These are phyloP conservation scores for Diplocarpon mali DNA, from an alignment of 2,329 filamentous ascomycete species.

Conservation along the genomic window DNA sequence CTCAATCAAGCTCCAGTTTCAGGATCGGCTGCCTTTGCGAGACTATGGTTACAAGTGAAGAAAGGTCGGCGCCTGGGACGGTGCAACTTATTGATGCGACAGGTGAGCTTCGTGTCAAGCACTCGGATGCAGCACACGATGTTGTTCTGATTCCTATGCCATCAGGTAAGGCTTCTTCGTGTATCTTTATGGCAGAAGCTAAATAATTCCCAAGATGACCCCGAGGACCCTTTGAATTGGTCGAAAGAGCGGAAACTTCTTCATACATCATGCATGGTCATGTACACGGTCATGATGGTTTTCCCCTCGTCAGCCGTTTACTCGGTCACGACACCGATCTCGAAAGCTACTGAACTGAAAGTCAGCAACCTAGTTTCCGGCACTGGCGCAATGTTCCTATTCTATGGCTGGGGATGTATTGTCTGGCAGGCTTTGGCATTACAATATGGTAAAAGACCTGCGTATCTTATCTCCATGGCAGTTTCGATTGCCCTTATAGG, in stretches of 20 bases:
- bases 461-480: conserved; percentile 33
- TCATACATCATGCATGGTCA: conserved; percentile 20
- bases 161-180: conserved; percentile 12
- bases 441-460: conserved; percentile 38
- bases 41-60: conserved; percentile 13
- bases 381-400: conserved; percentile 39
- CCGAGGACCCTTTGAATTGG: conserved; percentile 31
- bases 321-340: conserved; percentile 36
- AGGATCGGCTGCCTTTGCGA: not conserved
- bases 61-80: conserved; percentile 20
- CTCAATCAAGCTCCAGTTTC: not conserved
- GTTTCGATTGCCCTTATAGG: conserved; percentile 28
- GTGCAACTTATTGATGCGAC: conserved; percentile 24
- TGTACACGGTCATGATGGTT: conserved; percentile 37
- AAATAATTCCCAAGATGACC: conserved; percentile 20
- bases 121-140: conserved; percentile 18
- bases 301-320: conserved; percentile 37
- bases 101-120: conserved; percentile 16
- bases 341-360: conserved; percentile 33
- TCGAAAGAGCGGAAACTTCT: conserved; percentile 24
- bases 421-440: conserved; percentile 42
- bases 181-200: not conserved
- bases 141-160: conserved; percentile 25
- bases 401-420: conserved; percentile 39
- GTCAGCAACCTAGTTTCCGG: conserved; percentile 35